Evolutionary conservation across 805 yeast species (phyloP).

Genomic region (Pichia heedii): DNA sequence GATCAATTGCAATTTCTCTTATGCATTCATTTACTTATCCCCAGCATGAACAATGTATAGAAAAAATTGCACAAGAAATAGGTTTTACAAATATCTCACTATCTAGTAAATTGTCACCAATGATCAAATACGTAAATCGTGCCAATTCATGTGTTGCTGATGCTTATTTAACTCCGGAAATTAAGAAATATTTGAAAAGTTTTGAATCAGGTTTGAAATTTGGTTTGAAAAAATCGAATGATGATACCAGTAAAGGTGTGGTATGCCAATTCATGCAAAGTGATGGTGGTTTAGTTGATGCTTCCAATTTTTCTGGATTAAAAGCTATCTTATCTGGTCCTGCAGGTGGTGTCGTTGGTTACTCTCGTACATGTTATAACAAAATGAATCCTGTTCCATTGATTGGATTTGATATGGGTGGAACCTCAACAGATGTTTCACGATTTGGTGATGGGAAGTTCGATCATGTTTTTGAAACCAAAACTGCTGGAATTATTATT

Average conservation of each 20-base stretch:
- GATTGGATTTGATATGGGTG: conserved; percentile 87
- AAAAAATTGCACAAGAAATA: conserved; percentile 47
- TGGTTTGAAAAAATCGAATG: conserved; percentile 32
- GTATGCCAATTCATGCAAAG: conserved; percentile 86
- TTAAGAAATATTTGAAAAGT: conserved; percentile 50
- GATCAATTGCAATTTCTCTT: conserved; percentile 63
- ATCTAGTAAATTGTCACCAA: conserved; percentile 63
- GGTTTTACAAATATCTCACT: conserved; percentile 66
- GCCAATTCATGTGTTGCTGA: conserved; percentile 75
- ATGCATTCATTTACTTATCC: conserved; percentile 69
- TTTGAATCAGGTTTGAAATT: conserved; percentile 55
- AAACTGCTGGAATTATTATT: conserved; percentile 74
- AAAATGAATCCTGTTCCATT: conserved; percentile 47
- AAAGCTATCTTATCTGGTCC: conserved; percentile 91
- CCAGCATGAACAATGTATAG: conserved; percentile 55
- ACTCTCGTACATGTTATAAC: conserved; percentile 71
- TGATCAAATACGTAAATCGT: conserved; percentile 68
- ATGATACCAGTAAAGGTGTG: conserved; percentile 39
- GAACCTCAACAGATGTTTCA: conserved; percentile 81
- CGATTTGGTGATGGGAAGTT: conserved; percentile 57
- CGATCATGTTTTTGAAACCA: conserved; percentile 75
- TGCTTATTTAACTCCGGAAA: conserved; percentile 76
- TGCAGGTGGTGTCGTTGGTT: conserved; percentile 97
- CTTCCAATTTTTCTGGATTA: conserved; percentile 75
- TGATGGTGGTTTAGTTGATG: conserved; percentile 90